Percentiles rank a stretch among this genome's conserved stretches.
These are phyloP conservation scores for Stramenopiles sp. DNA, from an alignment of 352 stramenopile genomes.

Conservation along the genomic window DNA sequence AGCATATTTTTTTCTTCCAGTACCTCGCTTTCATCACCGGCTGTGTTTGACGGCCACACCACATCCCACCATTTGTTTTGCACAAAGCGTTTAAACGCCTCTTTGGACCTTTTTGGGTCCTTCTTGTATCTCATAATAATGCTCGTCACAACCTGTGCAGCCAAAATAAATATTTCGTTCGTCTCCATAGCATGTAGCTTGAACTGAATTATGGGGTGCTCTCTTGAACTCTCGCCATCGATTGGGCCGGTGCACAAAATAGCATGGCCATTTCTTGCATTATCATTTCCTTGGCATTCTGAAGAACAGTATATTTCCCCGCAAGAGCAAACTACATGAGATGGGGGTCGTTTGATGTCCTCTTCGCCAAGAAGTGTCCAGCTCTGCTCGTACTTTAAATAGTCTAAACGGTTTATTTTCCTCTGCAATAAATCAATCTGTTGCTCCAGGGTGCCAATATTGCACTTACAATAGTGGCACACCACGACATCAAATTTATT, in stretches of 20 bases:
- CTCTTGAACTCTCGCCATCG: slow-evolving; percentile 33
- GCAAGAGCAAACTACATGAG: slow-evolving; percentile 30
- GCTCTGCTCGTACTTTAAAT: slow-evolving; percentile 14
- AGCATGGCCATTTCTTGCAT: slow-evolving; percentile 48
- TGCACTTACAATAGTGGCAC: neutral
- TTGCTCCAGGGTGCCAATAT: slow-evolving; percentile 26
- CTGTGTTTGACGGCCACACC: too few relatives aligned
- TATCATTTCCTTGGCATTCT: slow-evolving; percentile 38
- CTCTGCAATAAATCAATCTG: slow-evolving; percentile 37
- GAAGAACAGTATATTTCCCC: slow-evolving; percentile 58
- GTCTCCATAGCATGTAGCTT: slow-evolving; percentile 45
- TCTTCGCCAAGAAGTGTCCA: neutral
- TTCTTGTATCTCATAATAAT: slow-evolving; percentile 39
- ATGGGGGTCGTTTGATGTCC: slow-evolving; percentile 5
- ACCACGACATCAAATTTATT: slow-evolving; percentile 34
- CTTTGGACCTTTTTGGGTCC: too few relatives aligned
- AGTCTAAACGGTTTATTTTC: slow-evolving; percentile 24
- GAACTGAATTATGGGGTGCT: slow-evolving; percentile 23
- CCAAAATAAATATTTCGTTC: slow-evolving; percentile 78
- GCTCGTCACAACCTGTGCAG: slow-evolving; percentile 53
- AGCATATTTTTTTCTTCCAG: too few relatives aligned
- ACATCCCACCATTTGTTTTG: slow-evolving; percentile 64
- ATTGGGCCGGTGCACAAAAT: slow-evolving; percentile 39
- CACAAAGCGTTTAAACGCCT: slow-evolving; percentile 60
- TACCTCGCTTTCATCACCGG: too few relatives aligned